Conservation (phyloP, 306 rosid genomes). For the Boehmeria nivea region DNA sequence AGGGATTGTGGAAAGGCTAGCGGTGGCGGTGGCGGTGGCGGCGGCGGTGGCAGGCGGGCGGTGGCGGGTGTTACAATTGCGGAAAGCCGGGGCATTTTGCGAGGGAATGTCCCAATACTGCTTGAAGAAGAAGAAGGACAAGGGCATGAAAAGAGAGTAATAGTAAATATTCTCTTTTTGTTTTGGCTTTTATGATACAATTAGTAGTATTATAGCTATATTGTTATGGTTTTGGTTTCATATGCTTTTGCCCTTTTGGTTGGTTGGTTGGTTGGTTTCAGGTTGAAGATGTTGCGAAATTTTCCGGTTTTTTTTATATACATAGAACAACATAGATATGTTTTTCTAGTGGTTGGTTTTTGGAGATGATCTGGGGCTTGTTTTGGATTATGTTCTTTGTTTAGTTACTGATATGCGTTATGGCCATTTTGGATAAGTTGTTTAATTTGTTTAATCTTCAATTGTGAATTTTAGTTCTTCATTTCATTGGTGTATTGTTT, state of each 20-base stretch:
- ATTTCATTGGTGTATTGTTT: no score
- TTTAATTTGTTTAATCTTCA: conserved; percentile 3
- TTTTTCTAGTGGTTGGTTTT: no score
- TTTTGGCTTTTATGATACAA: conserved; percentile 2
- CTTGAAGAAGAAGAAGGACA: no score
- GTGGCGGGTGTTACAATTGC: conserved; percentile 27
- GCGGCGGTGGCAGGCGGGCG: conserved; percentile 19
- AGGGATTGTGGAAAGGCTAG: conserved; percentile 28
- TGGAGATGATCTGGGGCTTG: no score
- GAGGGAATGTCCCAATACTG: conserved; percentile 52
- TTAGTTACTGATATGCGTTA: neutral
- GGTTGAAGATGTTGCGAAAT: no score
- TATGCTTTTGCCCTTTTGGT: no score
- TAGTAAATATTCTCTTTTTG: conserved; percentile 46
- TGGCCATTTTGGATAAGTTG: conserved; percentile 1
- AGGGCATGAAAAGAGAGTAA: conserved; percentile 33
- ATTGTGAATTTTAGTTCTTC: neutral
- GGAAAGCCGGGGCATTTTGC: conserved; percentile 70
- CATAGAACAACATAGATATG: no score
- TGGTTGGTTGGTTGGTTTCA: no score
- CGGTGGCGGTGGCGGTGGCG: conserved; percentile 6
- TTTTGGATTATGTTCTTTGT: neutral
- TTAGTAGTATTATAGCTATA: neutral
- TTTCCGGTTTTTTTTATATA: no score
- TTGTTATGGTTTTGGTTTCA: no score